Conservation (phyloP, 2,329 filamentous ascomycete genomes). For the Trichoderma cornu-damae region DNA sequence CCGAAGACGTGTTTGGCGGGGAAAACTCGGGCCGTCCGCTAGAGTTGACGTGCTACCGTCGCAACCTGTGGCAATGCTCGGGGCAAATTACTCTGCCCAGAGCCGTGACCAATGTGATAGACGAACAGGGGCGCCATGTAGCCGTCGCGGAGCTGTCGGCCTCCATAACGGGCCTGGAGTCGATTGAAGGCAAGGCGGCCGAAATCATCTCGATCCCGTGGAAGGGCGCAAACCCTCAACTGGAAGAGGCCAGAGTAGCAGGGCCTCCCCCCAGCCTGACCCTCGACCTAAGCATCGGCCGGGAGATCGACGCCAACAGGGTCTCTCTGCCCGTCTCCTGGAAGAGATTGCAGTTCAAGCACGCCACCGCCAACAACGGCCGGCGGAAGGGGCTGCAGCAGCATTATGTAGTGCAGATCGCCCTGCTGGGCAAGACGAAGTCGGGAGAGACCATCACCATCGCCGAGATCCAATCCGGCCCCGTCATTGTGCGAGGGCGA, state of each 20-base stretch:
- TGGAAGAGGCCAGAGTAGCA: slow-evolving; percentile 47
- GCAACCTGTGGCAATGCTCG: slow-evolving; percentile 92
- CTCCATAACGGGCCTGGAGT: slow-evolving; percentile 80
- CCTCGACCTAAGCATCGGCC: slow-evolving; percentile 51
- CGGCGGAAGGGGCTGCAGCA: slow-evolving; percentile 90
- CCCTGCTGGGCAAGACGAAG: slow-evolving; percentile 70
- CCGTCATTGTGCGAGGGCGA: slow-evolving; percentile 90
- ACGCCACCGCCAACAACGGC: slow-evolving; percentile 94
- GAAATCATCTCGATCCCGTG: slow-evolving; percentile 96
- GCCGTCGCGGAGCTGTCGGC: slow-evolving; percentile 74
- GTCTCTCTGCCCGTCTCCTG: slow-evolving; percentile 81
- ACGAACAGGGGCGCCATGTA: slow-evolving; percentile 72
- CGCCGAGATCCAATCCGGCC: slow-evolving; percentile 80
- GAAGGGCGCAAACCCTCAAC: slow-evolving; percentile 67
- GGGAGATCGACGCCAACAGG: slow-evolving; percentile 71
- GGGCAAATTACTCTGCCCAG: slow-evolving; percentile 77
- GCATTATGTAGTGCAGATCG: slow-evolving; percentile 86
- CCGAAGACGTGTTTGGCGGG: slow-evolving; percentile 70
- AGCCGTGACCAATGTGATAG: slow-evolving; percentile 60
- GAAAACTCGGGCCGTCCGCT: slow-evolving; percentile 54
- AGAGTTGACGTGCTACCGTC: slow-evolving; percentile 89
- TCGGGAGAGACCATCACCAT: slow-evolving; percentile 64
- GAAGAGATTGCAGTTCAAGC: slow-evolving; percentile 93
- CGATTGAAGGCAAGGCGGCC: slow-evolving; percentile 83
- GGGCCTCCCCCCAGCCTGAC: slow-evolving; percentile 50